phyloP scores from a whole-genome alignment of 2,329 filamentous ascomycete species.

The Gaeumannomyces tritici region DNA sequence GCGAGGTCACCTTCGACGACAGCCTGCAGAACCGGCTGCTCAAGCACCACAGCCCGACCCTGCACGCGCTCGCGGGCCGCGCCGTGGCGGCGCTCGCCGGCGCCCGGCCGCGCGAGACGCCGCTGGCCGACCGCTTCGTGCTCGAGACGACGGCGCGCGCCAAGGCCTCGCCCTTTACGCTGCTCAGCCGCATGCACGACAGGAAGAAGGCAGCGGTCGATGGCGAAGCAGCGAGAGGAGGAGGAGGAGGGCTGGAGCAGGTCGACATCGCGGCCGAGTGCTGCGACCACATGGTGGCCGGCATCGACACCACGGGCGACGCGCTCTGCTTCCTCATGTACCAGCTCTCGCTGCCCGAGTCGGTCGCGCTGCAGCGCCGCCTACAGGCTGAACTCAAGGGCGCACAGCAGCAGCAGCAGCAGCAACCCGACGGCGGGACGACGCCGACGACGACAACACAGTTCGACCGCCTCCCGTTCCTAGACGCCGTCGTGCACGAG shows the following conservation, averaged over 20 bases:
- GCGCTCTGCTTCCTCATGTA: constrained; percentile 63
- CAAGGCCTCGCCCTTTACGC: constrained; percentile 41
- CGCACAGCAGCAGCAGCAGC: constrained; percentile 40
- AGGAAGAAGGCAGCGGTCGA: background rate
- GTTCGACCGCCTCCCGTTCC: constrained; percentile 43
- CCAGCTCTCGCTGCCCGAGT: constrained; percentile 54
- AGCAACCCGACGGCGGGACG: constrained; percentile 18
- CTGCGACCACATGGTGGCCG: constrained; percentile 62
- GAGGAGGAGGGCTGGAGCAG: constrained; percentile 37
- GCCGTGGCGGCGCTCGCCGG: constrained; percentile 34
- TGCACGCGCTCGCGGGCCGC: constrained; percentile 37
- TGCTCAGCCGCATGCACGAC: constrained; percentile 48
- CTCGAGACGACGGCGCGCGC: constrained; percentile 36
- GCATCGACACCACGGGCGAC: constrained; percentile 64
- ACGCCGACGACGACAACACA: constrained; percentile 14
- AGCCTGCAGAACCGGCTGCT: constrained; percentile 56
- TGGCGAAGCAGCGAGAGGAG: too few species aligned
- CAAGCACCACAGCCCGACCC: constrained; percentile 42
- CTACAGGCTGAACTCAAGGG: constrained; percentile 41
- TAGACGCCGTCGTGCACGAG: constrained; percentile 56
- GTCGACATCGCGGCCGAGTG: constrained; percentile 57
- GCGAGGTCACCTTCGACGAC: constrained; percentile 57
- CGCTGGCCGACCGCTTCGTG: constrained; percentile 50
- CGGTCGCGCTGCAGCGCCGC: constrained; percentile 36
- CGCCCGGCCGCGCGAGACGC: constrained; percentile 45